Conservation (phyloP, 148 eudicot genomes). For the Agrostemma githago region DNA sequence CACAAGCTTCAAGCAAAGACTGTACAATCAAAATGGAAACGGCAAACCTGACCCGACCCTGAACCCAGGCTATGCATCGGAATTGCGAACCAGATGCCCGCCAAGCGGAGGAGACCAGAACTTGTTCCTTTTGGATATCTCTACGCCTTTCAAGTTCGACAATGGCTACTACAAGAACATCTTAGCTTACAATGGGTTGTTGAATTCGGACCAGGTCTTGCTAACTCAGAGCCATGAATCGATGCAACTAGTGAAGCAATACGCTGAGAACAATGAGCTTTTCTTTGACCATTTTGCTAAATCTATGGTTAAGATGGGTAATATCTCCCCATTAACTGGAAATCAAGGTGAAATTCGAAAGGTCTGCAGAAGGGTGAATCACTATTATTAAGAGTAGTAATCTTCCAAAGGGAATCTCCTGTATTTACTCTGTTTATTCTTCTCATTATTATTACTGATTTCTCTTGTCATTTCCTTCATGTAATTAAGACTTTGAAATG, state of each 20-base stretch:
- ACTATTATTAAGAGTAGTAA: constrained; percentile 3
- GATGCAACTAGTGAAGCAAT: constrained; percentile 44
- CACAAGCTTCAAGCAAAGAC: constrained; percentile 84
- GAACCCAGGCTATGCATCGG: constrained; percentile 43
- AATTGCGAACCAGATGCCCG: constrained; percentile 60
- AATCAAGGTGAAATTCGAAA: constrained; percentile 58
- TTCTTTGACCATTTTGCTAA: constrained; percentile 73
- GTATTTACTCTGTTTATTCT: too few species aligned
- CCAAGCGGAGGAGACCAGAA: constrained; percentile 77
- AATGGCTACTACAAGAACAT: constrained; percentile 59
- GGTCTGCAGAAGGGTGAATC: constrained; percentile 59
- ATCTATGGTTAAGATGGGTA: constrained; percentile 78
- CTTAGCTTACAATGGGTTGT: constrained; percentile 40
- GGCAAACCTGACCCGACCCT: constrained; percentile 51
- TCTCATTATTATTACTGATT: neutral
- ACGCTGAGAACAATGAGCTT: constrained; percentile 48
- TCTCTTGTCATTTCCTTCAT: too few species aligned
- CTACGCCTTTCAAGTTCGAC: constrained; percentile 48
- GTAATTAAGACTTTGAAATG: too few species aligned
- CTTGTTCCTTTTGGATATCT: constrained; percentile 54
- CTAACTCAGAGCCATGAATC: constrained; percentile 36
- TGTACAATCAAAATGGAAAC: constrained; percentile 64
- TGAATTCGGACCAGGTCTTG: constrained; percentile 57
- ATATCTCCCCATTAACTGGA: constrained; percentile 63
- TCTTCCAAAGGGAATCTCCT: too few species aligned